Conservation (phyloP, 2,329 filamentous ascomycete species). For the Aureobasidium leucospermi region DNA sequence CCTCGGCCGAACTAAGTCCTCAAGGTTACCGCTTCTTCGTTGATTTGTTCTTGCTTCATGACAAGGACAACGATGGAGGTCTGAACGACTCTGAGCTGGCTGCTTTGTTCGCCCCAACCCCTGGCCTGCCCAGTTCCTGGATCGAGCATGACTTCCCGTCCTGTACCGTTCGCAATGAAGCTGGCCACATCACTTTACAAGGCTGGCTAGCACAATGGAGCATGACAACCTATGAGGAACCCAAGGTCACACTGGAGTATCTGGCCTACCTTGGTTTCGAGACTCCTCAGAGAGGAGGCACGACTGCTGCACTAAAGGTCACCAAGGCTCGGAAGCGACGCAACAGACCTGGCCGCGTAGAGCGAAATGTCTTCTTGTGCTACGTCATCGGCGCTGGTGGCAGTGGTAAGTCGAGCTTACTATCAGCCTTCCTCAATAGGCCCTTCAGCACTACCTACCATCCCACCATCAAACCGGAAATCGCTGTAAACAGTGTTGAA, state of each 20-base stretch:
- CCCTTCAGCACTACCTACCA: conserved; percentile 79
- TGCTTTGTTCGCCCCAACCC: conserved; percentile 86
- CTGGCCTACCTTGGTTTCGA: conserved; percentile 95
- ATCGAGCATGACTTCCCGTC: conserved; percentile 82
- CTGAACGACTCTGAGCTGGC: conserved; percentile 78
- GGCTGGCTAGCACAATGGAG: conserved; percentile 99
- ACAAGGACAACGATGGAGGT: conserved; percentile 95
- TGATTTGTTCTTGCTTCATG: conserved; percentile 87
- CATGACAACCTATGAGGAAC: conserved; percentile 97
- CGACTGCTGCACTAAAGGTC: conserved; percentile 80
- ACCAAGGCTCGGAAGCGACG: conserved; percentile 87
- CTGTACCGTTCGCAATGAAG: conserved; percentile 90
- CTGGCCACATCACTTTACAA: conserved; percentile 88
- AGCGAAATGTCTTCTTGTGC: conserved; percentile 88
- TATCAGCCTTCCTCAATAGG: conserved; percentile 85
- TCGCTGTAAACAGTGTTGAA: conserved; percentile 93
- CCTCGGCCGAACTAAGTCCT: conserved; percentile 88
- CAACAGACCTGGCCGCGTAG: conserved; percentile 73
- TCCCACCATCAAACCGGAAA: conserved; percentile 89
- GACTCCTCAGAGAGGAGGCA: conserved; percentile 61
- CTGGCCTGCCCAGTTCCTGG: conserved; percentile 82
- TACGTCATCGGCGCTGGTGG: conserved; percentile 81
- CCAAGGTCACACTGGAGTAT: conserved; percentile 91
- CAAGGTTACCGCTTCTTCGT: conserved; percentile 96
- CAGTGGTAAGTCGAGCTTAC: conserved; percentile 82